These are phyloP conservation scores for Crithidia sp. DNA, from an alignment of 208 protist species.

Conservation along the genomic window DNA sequence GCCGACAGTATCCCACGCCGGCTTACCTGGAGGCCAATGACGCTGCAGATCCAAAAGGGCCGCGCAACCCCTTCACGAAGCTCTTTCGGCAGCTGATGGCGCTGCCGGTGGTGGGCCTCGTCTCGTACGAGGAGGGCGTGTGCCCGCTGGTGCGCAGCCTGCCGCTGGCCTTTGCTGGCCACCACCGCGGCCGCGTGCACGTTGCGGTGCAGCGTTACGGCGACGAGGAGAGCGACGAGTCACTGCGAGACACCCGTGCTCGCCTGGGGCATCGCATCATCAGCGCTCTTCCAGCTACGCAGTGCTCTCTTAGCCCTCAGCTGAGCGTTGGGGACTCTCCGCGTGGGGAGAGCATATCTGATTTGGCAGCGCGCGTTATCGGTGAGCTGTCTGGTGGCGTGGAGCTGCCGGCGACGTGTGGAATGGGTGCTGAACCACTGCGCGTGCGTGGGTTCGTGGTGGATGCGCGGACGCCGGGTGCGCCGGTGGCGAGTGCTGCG, in stretches of 20 bases:
- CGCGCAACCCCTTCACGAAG: background rate
- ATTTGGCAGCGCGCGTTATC: slow-evolving; percentile 11
- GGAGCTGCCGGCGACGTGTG: slow-evolving; percentile 27
- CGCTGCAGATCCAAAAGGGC: background rate
- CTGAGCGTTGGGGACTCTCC: slow-evolving; percentile 9
- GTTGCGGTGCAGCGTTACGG: slow-evolving; percentile 22
- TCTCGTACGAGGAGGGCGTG: slow-evolving; percentile 43
- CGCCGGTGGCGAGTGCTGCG: slow-evolving; percentile 6
- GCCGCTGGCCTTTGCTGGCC: slow-evolving; percentile 41
- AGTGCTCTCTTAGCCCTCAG: slow-evolving; percentile 25
- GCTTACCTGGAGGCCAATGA: slow-evolving; percentile 6
- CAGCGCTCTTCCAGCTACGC: slow-evolving; percentile 34
- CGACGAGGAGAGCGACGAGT: slow-evolving; percentile 12
- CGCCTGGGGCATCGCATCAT: slow-evolving; percentile 24
- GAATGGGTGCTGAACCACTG: background rate
- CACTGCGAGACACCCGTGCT: slow-evolving; percentile 19
- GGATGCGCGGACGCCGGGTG: slow-evolving; percentile 30
- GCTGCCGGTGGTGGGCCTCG: slow-evolving; percentile 48
- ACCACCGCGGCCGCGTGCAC: slow-evolving; percentile 40
- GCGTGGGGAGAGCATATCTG: slow-evolving; percentile 9
- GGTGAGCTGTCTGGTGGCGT: slow-evolving; percentile 1
- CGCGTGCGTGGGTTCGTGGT: slow-evolving; percentile 43
- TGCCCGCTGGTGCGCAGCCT: slow-evolving; percentile 61
- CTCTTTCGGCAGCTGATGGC: slow-evolving; percentile 46
- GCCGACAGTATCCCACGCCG: slow-evolving; percentile 14